phyloP scores from a whole-genome alignment of 2,329 filamentous ascomycete genomes.

The Colletotrichum navitas region DNA sequence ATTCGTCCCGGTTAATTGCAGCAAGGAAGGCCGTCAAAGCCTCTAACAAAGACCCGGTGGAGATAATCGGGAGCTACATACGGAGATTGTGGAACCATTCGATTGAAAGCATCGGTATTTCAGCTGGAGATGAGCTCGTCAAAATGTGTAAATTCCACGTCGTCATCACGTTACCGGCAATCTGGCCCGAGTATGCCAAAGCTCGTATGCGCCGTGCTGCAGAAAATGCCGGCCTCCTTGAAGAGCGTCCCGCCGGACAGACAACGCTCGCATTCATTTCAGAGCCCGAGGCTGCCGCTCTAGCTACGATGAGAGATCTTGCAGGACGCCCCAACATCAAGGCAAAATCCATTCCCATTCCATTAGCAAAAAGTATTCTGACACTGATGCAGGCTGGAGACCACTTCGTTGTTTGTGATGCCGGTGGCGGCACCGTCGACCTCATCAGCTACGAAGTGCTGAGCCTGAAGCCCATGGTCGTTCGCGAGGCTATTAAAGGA shows the following conservation, averaged over 20 bases:
- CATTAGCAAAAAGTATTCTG: neutral
- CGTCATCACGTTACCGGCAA: constrained; percentile 59
- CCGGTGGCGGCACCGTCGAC: constrained; percentile 56
- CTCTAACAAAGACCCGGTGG: constrained; percentile 44
- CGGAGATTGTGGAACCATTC: constrained; percentile 51
- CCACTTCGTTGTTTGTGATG: constrained; percentile 52
- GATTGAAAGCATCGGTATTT: constrained; percentile 46
- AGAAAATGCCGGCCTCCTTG: constrained; percentile 53
- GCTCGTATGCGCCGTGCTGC: constrained; percentile 54
- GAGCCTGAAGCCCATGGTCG: constrained; percentile 43
- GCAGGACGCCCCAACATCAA: constrained; percentile 43
- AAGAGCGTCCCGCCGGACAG: constrained; percentile 43
- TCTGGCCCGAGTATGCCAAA: constrained; percentile 58
- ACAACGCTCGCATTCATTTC: constrained; percentile 54
- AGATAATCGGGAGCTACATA: constrained; percentile 52
- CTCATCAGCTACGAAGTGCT: constrained; percentile 55
- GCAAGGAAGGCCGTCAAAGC: constrained; percentile 8
- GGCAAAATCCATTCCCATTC: constrained; percentile 13
- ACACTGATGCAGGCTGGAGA: constrained; percentile 35
- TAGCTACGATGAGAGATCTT: constrained; percentile 52
- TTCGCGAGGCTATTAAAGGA: constrained; percentile 55
- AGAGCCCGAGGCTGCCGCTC: constrained; percentile 60
- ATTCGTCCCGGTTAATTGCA: constrained; percentile 43
- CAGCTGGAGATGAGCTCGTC: constrained; percentile 45
- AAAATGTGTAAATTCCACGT: constrained; percentile 50